These are phyloP conservation scores for Rhynchospora pubera DNA, from an alignment of 176 grass and related monocot genomes.

Conservation along the genomic window DNA sequence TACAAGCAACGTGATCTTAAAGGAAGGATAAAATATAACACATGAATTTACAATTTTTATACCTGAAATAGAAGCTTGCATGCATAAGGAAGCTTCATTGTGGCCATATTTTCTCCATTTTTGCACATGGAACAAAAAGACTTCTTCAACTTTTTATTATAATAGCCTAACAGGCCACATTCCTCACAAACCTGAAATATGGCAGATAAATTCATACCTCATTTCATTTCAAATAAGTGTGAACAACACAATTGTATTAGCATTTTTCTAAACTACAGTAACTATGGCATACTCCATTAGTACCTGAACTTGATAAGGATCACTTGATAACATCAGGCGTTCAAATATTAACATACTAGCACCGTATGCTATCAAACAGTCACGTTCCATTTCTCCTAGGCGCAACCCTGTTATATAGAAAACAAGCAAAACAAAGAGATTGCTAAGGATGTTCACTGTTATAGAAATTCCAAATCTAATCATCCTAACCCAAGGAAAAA, in stretches of 20 bases:
- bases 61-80: slow-evolving; percentile 99
- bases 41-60: slow-evolving; percentile 16
- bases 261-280: not conserved
- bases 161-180: slow-evolving; percentile 85
- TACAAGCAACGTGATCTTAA: not conserved
- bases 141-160: slow-evolving; percentile 81
- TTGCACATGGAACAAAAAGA: slow-evolving; percentile 95
- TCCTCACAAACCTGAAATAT: slow-evolving; percentile 68
- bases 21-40: not conserved
- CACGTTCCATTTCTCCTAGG: slow-evolving; percentile 97
- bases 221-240: not conserved
- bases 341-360: slow-evolving; percentile 97
- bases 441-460: too few species aligned
- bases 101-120: slow-evolving; percentile 85
- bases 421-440: not conserved
- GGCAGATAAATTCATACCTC: not conserved
- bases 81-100: slow-evolving; percentile 94
- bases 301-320: slow-evolving; percentile 98
- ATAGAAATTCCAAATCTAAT: not conserved
- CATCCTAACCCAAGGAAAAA: not conserved
- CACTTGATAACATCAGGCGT: slow-evolving; percentile 90
- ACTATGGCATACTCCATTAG: slow-evolving; percentile 11
- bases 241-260: not conserved
- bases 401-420: slow-evolving; percentile 48
- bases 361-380: slow-evolving; percentile 93